Conservation (phyloP, 306 rosid genomes). For the Fragaria vesca region DNA sequence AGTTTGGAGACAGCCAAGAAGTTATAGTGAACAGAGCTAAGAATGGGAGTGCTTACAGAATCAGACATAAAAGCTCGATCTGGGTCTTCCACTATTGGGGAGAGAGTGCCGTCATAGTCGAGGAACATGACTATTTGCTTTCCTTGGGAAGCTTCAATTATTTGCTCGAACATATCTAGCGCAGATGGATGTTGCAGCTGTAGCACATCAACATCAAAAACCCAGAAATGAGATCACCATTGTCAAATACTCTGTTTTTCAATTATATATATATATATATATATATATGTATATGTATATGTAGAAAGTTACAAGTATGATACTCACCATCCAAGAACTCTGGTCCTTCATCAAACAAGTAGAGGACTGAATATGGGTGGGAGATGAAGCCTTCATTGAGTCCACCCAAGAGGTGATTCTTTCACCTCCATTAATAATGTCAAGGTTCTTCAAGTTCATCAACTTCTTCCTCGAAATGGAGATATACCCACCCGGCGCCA, state of each 20-base stretch:
- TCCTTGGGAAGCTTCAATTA: conserved; percentile 70
- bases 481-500: conserved; percentile 53
- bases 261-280: too few relatives aligned
- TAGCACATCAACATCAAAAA: neutral
- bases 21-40: neutral
- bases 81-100: conserved; percentile 87
- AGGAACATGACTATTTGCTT: conserved; percentile 83
- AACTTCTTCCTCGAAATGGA: conserved; percentile 55
- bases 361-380: conserved; percentile 57
- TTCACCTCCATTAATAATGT: conserved; percentile 59
- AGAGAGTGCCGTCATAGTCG: conserved; percentile 90
- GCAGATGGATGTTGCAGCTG: conserved; percentile 87
- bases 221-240: neutral
- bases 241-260: neutral
- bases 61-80: conserved; percentile 85
- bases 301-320: neutral
- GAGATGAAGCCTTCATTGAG: conserved; percentile 93
- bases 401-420: conserved; percentile 76
- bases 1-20: neutral
- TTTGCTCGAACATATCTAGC: conserved; percentile 73
- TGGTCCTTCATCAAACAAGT: conserved; percentile 51
- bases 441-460: conserved; percentile 51
- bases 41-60: conserved; percentile 43
- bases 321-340: conserved; percentile 70
- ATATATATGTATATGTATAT: neutral